These are phyloP conservation scores for Geosiphon pyriformis DNA, from an alignment of 192 early-diverging fungal genomes.

Conservation along the genomic window DNA sequence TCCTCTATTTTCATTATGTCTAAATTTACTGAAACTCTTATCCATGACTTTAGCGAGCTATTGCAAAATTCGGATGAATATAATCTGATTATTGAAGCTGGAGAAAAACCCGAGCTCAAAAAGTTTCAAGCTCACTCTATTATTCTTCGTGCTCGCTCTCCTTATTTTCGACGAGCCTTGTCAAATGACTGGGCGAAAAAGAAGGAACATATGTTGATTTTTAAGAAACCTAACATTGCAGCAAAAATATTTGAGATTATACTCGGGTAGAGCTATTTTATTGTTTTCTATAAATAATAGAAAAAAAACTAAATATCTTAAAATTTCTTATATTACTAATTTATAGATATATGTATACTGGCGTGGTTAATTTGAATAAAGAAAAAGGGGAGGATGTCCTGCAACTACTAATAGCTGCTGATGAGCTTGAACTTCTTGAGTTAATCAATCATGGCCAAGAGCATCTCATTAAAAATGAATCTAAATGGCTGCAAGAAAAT, in stretches of 20 bases:
- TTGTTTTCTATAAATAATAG: not conserved
- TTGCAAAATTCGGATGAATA: not conserved
- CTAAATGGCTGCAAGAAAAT: too few relatives aligned
- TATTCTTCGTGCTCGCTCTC: not conserved
- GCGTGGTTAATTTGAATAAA: too few relatives aligned
- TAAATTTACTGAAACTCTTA: not conserved
- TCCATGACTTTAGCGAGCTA: not conserved
- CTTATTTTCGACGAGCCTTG: conserved; percentile 5
- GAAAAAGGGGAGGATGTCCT: too few relatives aligned
- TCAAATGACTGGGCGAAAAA: not conserved
- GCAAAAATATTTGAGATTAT: conserved; percentile 7
- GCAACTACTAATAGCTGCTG: too few relatives aligned
- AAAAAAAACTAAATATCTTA: not conserved
- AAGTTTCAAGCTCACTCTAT: conserved; percentile 13
- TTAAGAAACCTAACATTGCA: conserved; percentile 11
- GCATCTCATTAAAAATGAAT: too few relatives aligned
- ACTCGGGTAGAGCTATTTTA: not conserved
- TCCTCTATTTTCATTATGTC: too few relatives aligned
- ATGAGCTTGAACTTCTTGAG: too few relatives aligned
- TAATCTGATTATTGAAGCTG: conserved; percentile 9
- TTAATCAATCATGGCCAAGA: too few relatives aligned
- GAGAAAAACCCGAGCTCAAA: not conserved
- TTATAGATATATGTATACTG: conserved; percentile 22
- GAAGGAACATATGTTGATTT: not conserved
- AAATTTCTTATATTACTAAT: not conserved